phyloP scores from a whole-genome alignment of 1,284 basidiomycete species.

The Pseudozyma thailandica region DNA sequence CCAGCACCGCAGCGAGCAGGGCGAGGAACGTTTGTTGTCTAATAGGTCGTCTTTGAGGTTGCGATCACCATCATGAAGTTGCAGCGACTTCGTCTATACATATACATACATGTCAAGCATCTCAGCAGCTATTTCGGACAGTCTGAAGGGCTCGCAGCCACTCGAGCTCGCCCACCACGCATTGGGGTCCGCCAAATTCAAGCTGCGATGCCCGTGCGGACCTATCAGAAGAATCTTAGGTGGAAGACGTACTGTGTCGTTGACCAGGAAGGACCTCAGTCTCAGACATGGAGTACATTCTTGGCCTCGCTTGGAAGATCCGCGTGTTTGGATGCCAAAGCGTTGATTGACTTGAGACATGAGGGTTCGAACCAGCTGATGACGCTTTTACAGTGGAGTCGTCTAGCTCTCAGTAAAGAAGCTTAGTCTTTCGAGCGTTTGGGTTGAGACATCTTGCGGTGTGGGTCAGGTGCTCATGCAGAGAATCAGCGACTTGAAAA shows the following conservation, averaged over 20 bases:
- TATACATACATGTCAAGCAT: constrained; percentile 3
- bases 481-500: background rate
- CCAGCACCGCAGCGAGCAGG: constrained; percentile 15
- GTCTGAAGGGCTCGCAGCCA: too few species aligned
- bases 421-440: too few species aligned
- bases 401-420: too few species aligned
- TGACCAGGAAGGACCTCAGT: background rate
- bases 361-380: background rate
- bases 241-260: background rate
- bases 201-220: background rate
- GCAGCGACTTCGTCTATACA: background rate
- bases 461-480: background rate
- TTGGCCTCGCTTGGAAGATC: constrained; percentile 15
- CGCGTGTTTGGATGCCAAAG: background rate
- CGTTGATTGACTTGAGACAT: background rate
- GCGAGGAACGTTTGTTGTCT: constrained; percentile 18
- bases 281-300: constrained; percentile 26
- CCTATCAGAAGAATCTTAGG: background rate
- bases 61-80: background rate
- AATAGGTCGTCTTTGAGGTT: background rate
- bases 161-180: too few species aligned
- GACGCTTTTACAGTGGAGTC: too few species aligned
- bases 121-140: too few species aligned
- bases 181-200: too few species aligned
- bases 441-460: background rate